Percentiles rank a stretch among this genome's conserved stretches.
Conservation (phyloP, 331 rosid genomes). For the Quercus phellos region DNA sequence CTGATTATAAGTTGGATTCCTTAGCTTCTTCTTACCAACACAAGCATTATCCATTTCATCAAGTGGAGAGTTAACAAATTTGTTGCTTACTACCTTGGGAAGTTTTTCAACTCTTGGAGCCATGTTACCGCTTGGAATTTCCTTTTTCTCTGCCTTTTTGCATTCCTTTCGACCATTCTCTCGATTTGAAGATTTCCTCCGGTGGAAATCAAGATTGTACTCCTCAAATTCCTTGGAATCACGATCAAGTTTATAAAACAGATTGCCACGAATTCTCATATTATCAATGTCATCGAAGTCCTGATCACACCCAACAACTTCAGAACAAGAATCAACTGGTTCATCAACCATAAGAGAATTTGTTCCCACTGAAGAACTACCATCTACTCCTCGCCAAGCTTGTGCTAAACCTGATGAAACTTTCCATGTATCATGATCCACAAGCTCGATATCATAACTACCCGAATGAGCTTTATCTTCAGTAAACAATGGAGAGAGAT, state of each 20-base stretch:
- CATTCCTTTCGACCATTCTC: conserved; percentile 27
- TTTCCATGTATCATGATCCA: conserved; percentile 61
- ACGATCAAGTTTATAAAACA: conserved; percentile 74
- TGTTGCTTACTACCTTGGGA: conserved; percentile 25
- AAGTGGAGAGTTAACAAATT: conserved; percentile 13
- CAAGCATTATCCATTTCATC: conserved; percentile 21
- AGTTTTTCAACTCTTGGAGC: conserved; percentile 25
- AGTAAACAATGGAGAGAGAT: conserved; percentile 38
- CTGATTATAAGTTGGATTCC: conserved; percentile 76
- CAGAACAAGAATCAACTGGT: conserved; percentile 26
- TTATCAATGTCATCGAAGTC: conserved; percentile 73
- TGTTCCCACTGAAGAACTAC: background rate
- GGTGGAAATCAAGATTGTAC: conserved; percentile 61
- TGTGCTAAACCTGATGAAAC: conserved; percentile 62
- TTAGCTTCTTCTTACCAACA: conserved; percentile 49
- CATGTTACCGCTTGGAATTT: conserved; percentile 7
- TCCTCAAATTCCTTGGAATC: conserved; percentile 80
- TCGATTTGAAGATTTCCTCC: conserved; percentile 45
- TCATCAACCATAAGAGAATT: conserved; percentile 12
- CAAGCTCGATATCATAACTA: conserved; percentile 54
- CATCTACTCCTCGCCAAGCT: conserved; percentile 44
- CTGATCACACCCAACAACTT: conserved; percentile 28
- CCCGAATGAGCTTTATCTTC: conserved; percentile 18
- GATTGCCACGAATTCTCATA: conserved; percentile 65
- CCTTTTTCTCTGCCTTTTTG: conserved; percentile 24